A percentile compares a stretch with the other conserved stretches of the same genome.
Evolutionary conservation across 1,284 basidiomycete species (phyloP).

Genomic region (Puccinia polysora): DNA sequence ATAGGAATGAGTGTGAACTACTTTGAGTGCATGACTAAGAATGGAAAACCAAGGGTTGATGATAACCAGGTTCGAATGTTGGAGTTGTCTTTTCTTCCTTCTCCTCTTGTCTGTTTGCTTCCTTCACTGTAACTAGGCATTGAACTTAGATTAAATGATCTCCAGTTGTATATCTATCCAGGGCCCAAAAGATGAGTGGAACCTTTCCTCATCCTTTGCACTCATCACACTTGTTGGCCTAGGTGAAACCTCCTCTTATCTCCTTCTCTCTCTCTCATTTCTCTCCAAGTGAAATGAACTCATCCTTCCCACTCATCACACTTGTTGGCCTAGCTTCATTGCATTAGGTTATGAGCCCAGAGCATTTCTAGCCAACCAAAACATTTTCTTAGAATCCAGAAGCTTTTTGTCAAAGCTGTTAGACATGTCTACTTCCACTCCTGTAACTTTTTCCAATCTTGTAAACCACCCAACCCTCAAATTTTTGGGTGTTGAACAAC

Average conservation of each 20-base stretch:
- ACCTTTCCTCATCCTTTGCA: not conserved
- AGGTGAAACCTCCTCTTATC: not conserved
- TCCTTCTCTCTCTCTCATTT: not conserved
- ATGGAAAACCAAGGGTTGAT: too few relatives aligned
- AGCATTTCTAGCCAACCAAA: not conserved
- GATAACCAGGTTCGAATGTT: too few relatives aligned
- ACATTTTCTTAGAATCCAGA: not conserved
- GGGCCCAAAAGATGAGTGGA: too few relatives aligned
- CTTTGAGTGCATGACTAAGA: too few relatives aligned
- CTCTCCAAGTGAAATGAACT: not conserved
- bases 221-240: not conserved
- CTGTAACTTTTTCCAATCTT: not conserved
- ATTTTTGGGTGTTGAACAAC: not conserved
- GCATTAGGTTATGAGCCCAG: conserved; percentile 4
- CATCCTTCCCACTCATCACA: not conserved
- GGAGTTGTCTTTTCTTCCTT: not conserved
- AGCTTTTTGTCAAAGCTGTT: not conserved
- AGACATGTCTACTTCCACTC: not conserved
- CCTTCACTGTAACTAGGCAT: not conserved
- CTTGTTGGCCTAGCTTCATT: not conserved
- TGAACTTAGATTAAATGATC: not conserved
- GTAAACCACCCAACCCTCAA: not conserved
- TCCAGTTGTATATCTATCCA: not conserved
- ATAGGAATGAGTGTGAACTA: too few relatives aligned
- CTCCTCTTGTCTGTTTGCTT: not conserved